phyloP scores from a whole-genome alignment of 2,329 filamentous ascomycete genomes.

The Pseudofabraea citricarpa region DNA sequence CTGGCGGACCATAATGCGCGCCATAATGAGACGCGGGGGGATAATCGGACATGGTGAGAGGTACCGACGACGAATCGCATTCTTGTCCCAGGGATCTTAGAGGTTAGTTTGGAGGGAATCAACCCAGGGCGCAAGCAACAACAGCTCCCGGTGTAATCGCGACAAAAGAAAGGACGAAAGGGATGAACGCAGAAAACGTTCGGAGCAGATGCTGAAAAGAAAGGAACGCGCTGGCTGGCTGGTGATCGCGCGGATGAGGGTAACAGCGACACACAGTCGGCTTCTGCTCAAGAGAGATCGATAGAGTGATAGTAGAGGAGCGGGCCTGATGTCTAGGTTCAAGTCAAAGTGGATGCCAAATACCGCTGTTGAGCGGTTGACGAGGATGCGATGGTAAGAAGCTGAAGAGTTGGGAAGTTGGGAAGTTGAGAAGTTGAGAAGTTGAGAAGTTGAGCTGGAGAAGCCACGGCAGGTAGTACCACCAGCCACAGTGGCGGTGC shows the following conservation, averaged over 20 bases:
- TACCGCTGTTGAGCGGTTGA: not conserved
- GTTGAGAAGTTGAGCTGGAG: too few relatives aligned
- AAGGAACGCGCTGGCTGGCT: constrained; percentile 2
- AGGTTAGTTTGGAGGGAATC: constrained; percentile 12
- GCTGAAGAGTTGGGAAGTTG: not conserved
- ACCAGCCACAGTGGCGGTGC: too few relatives aligned
- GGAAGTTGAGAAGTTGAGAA: not conserved
- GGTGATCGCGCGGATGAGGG: too few relatives aligned
- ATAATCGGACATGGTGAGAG: constrained; percentile 40
- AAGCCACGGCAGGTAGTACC: too few relatives aligned
- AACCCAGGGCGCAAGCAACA: too few relatives aligned
- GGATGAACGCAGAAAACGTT: constrained; percentile 2
- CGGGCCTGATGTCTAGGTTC: too few relatives aligned
- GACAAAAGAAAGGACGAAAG: constrained; percentile 16
- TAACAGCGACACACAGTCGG: too few relatives aligned
- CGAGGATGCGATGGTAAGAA: not conserved
- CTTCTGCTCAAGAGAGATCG: not conserved
- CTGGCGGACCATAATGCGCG: constrained; percentile 21
- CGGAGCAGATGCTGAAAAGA: not conserved
- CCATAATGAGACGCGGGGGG: constrained; percentile 38
- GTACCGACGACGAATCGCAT: constrained; percentile 12
- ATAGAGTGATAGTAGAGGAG: too few relatives aligned
- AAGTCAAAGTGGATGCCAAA: too few relatives aligned
- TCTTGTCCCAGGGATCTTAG: constrained; percentile 5
- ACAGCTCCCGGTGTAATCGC: constrained; percentile 17